Conservation (phyloP, 108 stramenopile genomes). For the Conticribra guillardii region DNA sequence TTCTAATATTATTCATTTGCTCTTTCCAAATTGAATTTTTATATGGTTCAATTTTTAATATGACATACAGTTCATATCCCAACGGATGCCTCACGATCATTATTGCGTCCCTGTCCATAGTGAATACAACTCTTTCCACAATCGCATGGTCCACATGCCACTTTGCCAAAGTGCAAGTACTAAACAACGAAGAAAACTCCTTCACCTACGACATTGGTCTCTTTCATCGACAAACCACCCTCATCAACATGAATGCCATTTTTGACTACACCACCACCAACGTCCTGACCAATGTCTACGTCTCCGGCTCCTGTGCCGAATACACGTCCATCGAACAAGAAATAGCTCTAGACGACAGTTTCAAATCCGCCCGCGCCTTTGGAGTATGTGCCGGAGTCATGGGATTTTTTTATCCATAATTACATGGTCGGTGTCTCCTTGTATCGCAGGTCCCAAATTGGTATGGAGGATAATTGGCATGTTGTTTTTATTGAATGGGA, state of each 20-base stretch:
- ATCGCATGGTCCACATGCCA: not conserved
- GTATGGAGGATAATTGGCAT: conserved; percentile 14
- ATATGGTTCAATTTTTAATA: too few species aligned
- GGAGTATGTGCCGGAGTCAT: conserved; percentile 1
- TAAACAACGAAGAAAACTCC: not conserved
- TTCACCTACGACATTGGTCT: not conserved
- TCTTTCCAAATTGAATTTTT: too few species aligned
- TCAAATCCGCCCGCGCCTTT: conserved; percentile 1
- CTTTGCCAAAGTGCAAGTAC: not conserved
- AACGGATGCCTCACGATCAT: not conserved
- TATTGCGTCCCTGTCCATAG: not conserved
- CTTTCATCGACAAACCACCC: not conserved
- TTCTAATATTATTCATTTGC: too few species aligned
- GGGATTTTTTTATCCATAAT: conserved; percentile 2
- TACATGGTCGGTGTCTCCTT: conserved; percentile 8
- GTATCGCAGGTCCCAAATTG: not conserved
- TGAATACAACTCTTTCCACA: not conserved
- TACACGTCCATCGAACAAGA: not conserved
- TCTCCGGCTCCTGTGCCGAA: not conserved
- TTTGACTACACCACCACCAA: too few species aligned
- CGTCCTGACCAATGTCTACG: not conserved
- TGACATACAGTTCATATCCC: not conserved
- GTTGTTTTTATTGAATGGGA: conserved; percentile 2
- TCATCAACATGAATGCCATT: not conserved
- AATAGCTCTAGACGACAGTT: not conserved